Conservation (phyloP, 805 yeast genomes). For the Yueomyces sinensis region DNA sequence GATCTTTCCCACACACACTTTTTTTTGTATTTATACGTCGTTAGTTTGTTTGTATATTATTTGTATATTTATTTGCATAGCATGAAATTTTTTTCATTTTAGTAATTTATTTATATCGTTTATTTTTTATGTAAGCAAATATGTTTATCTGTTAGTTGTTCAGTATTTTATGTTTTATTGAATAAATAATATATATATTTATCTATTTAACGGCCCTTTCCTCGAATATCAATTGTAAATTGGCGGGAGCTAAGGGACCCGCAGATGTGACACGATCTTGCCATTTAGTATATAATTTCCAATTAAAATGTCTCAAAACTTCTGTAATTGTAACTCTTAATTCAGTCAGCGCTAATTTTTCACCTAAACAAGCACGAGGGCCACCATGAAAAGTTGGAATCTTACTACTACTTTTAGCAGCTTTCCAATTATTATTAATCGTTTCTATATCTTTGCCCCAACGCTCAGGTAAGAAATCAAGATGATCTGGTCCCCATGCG, state of each 20-base stretch:
- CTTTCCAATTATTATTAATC: conserved; percentile 27
- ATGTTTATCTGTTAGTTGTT: no score
- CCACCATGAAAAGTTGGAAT: conserved; percentile 49
- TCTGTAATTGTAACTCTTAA: conserved; percentile 27
- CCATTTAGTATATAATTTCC: conserved; percentile 33
- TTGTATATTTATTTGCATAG: no score
- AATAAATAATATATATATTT: no score
- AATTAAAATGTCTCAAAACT: conserved; percentile 25
- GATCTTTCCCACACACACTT: conserved; percentile 1
- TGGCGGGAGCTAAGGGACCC: conserved; percentile 42
- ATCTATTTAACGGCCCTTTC: no score
- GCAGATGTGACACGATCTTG: conserved; percentile 38
- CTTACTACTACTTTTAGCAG: conserved; percentile 31
- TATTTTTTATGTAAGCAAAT: no score
- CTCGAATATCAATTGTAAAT: conserved; percentile 20
- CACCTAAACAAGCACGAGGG: conserved; percentile 47
- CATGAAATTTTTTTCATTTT: no score
- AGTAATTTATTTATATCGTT: no score
- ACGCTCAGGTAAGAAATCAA: conserved; percentile 33
- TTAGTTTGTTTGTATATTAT: background rate
- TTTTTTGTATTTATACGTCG: background rate
- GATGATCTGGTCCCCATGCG: conserved; percentile 34
- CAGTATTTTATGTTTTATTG: no score
- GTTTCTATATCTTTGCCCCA: conserved; percentile 36
- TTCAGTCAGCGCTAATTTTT: conserved; percentile 39